Conservation (phyloP, 169 alveolate genomes). For the Babesia sp. region DNA sequence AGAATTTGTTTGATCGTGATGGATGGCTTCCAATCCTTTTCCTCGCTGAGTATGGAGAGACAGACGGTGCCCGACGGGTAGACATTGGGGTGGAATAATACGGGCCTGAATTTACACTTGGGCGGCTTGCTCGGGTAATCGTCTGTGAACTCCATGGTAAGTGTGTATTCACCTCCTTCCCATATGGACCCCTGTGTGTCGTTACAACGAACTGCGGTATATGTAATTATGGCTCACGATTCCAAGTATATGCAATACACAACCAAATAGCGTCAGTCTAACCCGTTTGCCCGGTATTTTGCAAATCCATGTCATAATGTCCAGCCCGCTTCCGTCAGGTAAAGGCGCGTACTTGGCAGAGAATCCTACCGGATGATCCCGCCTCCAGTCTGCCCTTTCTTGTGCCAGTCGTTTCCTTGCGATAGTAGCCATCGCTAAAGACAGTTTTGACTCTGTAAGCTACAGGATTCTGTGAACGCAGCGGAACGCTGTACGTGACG, state of each 20-base stretch:
- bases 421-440: conserved; percentile 73
- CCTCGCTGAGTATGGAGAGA: conserved; percentile 97
- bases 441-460: no score
- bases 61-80: conserved; percentile 99
- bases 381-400: conserved; percentile 95
- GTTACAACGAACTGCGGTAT: neutral
- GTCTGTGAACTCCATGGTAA: conserved; percentile 96
- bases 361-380: conserved; percentile 97
- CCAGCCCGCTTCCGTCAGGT: conserved; percentile 89
- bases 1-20: conserved; percentile 95
- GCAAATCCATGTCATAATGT: conserved; percentile 95
- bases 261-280: conserved; percentile 3
- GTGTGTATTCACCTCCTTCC: conserved; percentile 97
- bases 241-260: neutral
- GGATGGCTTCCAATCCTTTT: conserved; percentile 99
- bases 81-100: conserved; percentile 96
- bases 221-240: neutral
- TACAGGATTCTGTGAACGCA: no score
- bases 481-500: no score
- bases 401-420: conserved; percentile 88
- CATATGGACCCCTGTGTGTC: conserved; percentile 84
- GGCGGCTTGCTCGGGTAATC: conserved; percentile 99
- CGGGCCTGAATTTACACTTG: conserved; percentile 96
- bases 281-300: conserved; percentile 95
- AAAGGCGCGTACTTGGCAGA: conserved; percentile 93